Percentiles rank a stretch among this genome's conserved stretches.
phyloP scores from a whole-genome alignment of 2,329 filamentous ascomycete species.

The Calonectria pauciramosa region DNA sequence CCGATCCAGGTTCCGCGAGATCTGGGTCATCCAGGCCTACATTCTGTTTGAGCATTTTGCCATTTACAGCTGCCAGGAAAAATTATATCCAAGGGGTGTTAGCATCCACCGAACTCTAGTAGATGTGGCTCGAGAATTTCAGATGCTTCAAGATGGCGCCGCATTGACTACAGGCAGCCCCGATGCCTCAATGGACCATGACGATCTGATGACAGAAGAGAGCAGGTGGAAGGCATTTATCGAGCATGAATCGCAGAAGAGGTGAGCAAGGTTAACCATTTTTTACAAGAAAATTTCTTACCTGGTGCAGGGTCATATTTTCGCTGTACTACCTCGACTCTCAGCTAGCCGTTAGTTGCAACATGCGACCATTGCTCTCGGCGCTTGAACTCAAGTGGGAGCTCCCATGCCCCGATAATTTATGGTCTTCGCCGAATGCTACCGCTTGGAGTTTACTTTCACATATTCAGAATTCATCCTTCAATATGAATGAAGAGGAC shows the following conservation, averaged over 20 bases:
- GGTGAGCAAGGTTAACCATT: neutral
- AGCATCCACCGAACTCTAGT: conserved; percentile 19
- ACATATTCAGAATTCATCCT: conserved; percentile 22
- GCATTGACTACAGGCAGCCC: conserved; percentile 15
- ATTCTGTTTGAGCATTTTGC: conserved; percentile 27
- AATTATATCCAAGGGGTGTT: conserved; percentile 17
- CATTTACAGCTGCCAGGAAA: conserved; percentile 27
- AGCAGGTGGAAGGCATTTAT: conserved; percentile 23
- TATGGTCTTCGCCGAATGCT: conserved; percentile 22
- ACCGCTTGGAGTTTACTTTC: conserved; percentile 21
- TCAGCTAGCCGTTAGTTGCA: conserved; percentile 24
- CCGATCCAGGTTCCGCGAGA: conserved; percentile 19
- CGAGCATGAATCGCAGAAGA: conserved; percentile 24
- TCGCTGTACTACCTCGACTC: conserved; percentile 28
- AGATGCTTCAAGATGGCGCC: conserved; percentile 24
- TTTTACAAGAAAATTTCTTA: neutral
- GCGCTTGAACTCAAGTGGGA: conserved; percentile 27
- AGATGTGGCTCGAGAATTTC: conserved; percentile 19
- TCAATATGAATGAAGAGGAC: conserved; percentile 30
- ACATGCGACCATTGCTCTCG: conserved; percentile 23
- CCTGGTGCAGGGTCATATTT: conserved; percentile 14
- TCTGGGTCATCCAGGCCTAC: conserved; percentile 27
- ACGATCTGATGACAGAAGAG: conserved; percentile 12
- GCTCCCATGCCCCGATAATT: conserved; percentile 26
- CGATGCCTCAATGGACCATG: conserved; percentile 9